Evolutionary conservation across 805 yeast genomes (phyloP).

Genomic region (Kuraishia cidri): DNA sequence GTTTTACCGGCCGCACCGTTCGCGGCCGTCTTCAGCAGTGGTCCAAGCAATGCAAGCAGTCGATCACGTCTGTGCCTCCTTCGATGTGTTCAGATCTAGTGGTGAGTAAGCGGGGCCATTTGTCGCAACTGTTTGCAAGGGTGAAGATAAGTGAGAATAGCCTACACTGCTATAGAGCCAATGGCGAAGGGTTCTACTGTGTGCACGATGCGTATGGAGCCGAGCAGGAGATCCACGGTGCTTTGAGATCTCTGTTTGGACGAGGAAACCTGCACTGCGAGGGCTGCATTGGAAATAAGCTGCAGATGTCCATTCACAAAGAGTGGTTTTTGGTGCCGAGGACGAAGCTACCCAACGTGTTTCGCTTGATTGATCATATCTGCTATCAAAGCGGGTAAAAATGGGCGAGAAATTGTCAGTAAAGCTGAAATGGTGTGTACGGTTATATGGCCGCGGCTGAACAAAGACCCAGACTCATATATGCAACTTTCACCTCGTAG

Average conservation of each 20-base stretch:
- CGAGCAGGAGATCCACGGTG: slow-evolving; percentile 32
- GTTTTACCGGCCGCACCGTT: slow-evolving; percentile 42
- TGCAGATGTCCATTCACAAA: slow-evolving; percentile 26
- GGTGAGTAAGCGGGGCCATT: no score
- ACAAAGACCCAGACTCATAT: no score
- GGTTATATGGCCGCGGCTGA: no score
- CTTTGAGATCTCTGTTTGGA: slow-evolving; percentile 30
- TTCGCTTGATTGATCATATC: slow-evolving; percentile 20
- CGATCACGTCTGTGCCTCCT: no score
- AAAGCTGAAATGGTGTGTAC: no score
- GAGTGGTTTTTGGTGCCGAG: slow-evolving; percentile 54
- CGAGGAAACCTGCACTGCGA: slow-evolving; percentile 38
- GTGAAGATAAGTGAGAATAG: slow-evolving; percentile 1
- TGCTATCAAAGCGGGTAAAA: no score
- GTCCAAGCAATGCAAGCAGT: slow-evolving; percentile 41
- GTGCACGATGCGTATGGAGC: slow-evolving; percentile 19
- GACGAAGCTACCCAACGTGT: slow-evolving; percentile 22
- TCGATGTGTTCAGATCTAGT: no score
- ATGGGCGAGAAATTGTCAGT: no score
- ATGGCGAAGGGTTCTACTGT: slow-evolving; percentile 26
- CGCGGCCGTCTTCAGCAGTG: slow-evolving; percentile 35
- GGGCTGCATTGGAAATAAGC: slow-evolving; percentile 25
- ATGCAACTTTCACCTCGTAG: no score
- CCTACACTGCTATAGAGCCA: slow-evolving; percentile 7
- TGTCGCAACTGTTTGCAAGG: slow-evolving; percentile 6